Evolutionary conservation across 352 stramenopile genomes (phyloP), one percentile per base, ranked within the genome.

Genomic region (Phytopythium sindhum): DNA sequence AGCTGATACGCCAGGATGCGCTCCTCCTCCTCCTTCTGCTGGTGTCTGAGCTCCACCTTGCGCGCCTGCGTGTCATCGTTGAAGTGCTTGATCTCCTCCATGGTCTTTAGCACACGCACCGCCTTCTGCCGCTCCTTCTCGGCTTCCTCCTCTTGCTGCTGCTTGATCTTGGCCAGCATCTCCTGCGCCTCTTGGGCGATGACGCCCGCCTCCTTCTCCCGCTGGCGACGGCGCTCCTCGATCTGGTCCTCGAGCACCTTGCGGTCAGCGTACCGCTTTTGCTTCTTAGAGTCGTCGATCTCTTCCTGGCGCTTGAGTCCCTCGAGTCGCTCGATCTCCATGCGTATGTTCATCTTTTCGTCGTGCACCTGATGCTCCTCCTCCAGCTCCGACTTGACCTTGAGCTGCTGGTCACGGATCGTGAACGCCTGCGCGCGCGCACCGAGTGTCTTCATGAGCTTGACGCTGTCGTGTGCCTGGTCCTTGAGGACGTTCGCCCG

Each of bases 261-360:
- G 12, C 84, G 75, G 63, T 97, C 78, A 1, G 84, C 77, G 57
- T 88, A 83, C 24, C 86, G 77, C 72, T 93, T 95, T 23, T 91
- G 78, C 62, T 93, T 96, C 54, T 96, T 96, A 28, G 85, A 72
- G 54, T 97, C 86, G 57, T 98, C 91, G 31, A 96, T 72, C 28
- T 84, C 76, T 65, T 98, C 93, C 61, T 97, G 89, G 33, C 75
- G 70, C 65, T 97, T 92, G 3, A 98, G 77, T 21, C 96, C 93
- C 63, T 96, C 83, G 19, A 98, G 79, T 1, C 95, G 87, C 71
- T 98, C 88, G 50, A 98, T 89, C 72, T 98, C 93, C 93, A 98
- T 98, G 50, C 96, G 77, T 50, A 97, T 74, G 58, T 98, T 97
- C 88, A 98, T 97, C 57, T 96, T 90, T 23, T 93, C 81, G 56